Base-by-base conservation (phyloP, 1,139 yeast genomes). In the Suhomyces wounanorum region DNA sequence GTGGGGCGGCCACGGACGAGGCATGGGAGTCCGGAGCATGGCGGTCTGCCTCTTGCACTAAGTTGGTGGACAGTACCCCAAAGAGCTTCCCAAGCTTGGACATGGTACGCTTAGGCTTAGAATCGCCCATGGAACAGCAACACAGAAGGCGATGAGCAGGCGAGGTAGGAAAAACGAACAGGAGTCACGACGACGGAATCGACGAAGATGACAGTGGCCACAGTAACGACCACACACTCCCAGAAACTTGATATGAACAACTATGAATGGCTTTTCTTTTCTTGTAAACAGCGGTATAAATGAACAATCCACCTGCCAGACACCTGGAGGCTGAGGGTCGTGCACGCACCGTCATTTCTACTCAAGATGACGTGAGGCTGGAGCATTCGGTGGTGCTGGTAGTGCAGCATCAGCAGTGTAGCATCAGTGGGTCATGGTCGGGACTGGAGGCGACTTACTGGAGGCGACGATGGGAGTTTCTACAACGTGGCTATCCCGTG, bases 11-110 rank as follows among this genome's bases (percentile, higher is more conserved):
- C 5, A 26, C 44, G n/a, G 39, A 37, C 3, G 40, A 25, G 25
- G n/a, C 16, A 44, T 42, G 40, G 18, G 40, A 28, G 7, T 17
- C 33, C 13, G 9, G 21, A 17, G 45, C 33, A 31, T 42, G 39
- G 21, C 42, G 38, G 10, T 47, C 50, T 6, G 50, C 37, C 6
- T 50, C 52, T 25, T 52, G 61, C 36, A 54, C 48, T 42, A 65
- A 59, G 51, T 63, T 68, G 18, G 67, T 60, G 25, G 65, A 59
- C 61, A 66, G 68, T 25, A 66, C 68, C 11, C 75, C 75, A 55
- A 71, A 70, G 50, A 72, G 63, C 58, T 69, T 69, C 23, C 74
- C 75, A 47, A 70, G 55, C 53, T 66, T 66, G 43, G 67, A 59
- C 48, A 69, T 58, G 36, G 70, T 66, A 51, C 66, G 68, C 51